Evolutionary conservation across 257 asterid species (phyloP), one percentile per base, ranked within the genome.

Genomic region (Nicotiana attenuata): DNA sequence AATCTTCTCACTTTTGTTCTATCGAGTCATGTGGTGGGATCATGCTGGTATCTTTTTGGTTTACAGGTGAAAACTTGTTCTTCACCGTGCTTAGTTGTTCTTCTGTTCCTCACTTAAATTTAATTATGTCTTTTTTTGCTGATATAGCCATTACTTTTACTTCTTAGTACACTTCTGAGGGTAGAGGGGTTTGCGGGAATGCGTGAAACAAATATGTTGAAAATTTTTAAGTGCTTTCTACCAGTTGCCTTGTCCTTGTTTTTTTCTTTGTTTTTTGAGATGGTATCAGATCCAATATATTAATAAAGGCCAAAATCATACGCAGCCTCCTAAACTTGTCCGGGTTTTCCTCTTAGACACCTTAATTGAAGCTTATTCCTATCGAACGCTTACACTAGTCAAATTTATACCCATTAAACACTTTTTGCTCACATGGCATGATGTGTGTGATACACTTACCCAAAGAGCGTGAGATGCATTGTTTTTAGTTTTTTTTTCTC

Each of bases 31-130:
- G 95, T 92, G 50, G 93, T 94, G 75, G 98, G 98, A 78, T 91
- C 97, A 16, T 91, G 97, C 83, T 94, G 97, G 98, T 94, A 94
- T 84, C 97, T 94, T 85, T 89, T 94, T 28, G 97, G 95, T 77
- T 84, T 94, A 83, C 97, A 94, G 97, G 98, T 94, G 53, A 11
- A 26, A 31, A 80, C 57, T 35, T 60, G 28, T 77, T 80, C 69
- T 75, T 76, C 66, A 16, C 75, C 10, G 47, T 78, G 14, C 61
- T 10, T 8, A 35, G 7, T 73, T 73, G 41, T 24, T 75, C 5
- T 75, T 75, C 5, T 75, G 9, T 75, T 75, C 56, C 79, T 50
- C 50, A 14, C 79, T 73, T 73, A 38, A 24, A 2, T 75, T 75
- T 75, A 33, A 75, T 50, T 50, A 75, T 24, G 16, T 75, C 55